Conservation (phyloP, 2,329 filamentous ascomycete species). For the Aspergillus fumigatiaffinis region DNA sequence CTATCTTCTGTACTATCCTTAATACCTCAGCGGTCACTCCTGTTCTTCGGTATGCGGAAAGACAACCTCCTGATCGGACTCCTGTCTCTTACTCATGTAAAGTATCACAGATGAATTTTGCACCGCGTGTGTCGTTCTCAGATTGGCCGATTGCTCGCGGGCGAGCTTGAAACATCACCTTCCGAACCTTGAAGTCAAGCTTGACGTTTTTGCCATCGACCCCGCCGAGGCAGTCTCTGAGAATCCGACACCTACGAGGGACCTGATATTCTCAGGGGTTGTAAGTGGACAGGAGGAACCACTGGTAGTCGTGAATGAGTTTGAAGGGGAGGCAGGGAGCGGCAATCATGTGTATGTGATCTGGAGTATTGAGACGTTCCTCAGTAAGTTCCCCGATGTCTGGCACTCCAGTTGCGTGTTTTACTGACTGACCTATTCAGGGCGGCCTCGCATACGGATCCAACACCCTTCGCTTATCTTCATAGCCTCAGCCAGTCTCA, state of each 20-base stretch:
- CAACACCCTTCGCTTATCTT: conserved; percentile 56
- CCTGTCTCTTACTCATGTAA: conserved; percentile 46
- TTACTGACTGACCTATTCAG: conserved; percentile 17
- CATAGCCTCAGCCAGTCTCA: conserved; percentile 45
- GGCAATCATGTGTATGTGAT: conserved; percentile 41
- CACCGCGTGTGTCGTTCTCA: conserved; percentile 49
- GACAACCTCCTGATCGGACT: conserved; percentile 7
- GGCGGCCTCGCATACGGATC: conserved; percentile 48
- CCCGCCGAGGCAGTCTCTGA: conserved; percentile 41
- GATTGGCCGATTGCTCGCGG: conserved; percentile 49
- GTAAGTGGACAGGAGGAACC: conserved; percentile 40
- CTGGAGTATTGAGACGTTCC: conserved; percentile 42
- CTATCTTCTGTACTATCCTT: conserved; percentile 44
- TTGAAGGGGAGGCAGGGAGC: conserved; percentile 34
- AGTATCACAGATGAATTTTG: conserved; percentile 53
- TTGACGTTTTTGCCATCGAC: conserved; percentile 48
- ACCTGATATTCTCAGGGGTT: conserved; percentile 42
- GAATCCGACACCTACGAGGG: conserved; percentile 32
- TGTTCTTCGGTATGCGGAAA: conserved; percentile 48
- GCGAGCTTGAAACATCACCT: conserved; percentile 47
- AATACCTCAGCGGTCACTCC: conserved; percentile 47
- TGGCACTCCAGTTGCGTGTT: conserved; percentile 9
- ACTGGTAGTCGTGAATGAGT: conserved; percentile 43
- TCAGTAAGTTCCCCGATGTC: conserved; percentile 31
- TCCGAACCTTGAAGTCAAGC: conserved; percentile 45